Evolutionary conservation across 257 asterid genomes (phyloP), one percentile per base, ranked within the genome.

Genomic region (Hygrophila difformis): DNA sequence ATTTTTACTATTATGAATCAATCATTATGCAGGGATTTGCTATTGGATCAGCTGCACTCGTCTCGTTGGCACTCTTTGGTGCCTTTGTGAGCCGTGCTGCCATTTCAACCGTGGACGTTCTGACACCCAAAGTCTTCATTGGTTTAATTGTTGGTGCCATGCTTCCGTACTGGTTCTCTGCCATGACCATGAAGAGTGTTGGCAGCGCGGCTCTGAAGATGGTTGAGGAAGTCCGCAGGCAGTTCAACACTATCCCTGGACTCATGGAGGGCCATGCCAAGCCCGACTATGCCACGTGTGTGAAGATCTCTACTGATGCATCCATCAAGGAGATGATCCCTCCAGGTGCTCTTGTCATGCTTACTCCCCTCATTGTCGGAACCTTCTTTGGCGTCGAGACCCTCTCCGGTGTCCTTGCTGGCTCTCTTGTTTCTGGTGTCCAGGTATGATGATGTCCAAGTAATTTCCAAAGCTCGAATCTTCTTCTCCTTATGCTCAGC

Each of bases 161-260:
- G 96, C 94, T 82, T 18, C 94, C 96, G 1, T 86, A 85, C 54
- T 85, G 96, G 96, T 85, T 85, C 67, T 85, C 96, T 3, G 96
- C 96, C 67, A 81, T 85, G 96, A 85, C 96, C 47, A 85, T 85
- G 96, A 85, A 85, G 87, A 81, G 94, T 43, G 94, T 85, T 1
- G 96, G 96, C 13, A 78, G 88, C 31, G 96, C 96, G 17, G 96
- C 96, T 23, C 49, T 85, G 62, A 78, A 81, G 76, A 85, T 85
- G 96, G 96, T 85, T 23, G 96, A 85, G 72, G 96, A 85, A 68
- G 96, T 85, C 19, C 85, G 94, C 1, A 59, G 96, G 60, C 96
- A 85, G 64, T 85, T 85, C 54, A 78, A 82, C 66, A 72, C 87
- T 1, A 85, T 85, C 48, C 88, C 94, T 8, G 94, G 94, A n/a